These are phyloP conservation scores for Pyronema omphalodes DNA, from an alignment of 495 filamentous ascomycete genomes.

Conservation along the genomic window DNA sequence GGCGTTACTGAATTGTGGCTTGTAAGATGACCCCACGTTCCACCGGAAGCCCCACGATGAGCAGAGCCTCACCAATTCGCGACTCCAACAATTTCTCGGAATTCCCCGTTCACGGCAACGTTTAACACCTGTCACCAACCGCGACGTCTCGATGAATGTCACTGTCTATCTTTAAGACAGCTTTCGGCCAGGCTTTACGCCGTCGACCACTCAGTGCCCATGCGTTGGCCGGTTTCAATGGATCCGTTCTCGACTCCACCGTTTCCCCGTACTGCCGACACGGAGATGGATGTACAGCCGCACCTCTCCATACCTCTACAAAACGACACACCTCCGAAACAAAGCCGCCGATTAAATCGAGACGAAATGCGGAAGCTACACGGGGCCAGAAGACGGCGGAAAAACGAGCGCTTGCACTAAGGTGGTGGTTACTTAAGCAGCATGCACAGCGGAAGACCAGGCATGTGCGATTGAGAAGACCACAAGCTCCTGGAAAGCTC, in stretches of 20 bases:
- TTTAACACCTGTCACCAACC: not conserved
- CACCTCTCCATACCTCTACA: not conserved
- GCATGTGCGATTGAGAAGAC: too few species aligned
- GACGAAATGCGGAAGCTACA: not conserved
- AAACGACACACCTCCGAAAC: not conserved
- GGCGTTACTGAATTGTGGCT: too few species aligned
- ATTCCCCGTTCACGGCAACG: too few species aligned
- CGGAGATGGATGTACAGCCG: not conserved
- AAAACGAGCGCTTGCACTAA: not conserved
- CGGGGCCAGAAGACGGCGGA: not conserved
- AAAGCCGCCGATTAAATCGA: not conserved
- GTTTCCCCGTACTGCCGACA: not conserved
- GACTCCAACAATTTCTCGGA: too few species aligned
- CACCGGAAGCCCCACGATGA: too few species aligned
- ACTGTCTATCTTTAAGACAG: conserved; percentile 17
- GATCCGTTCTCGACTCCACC: not conserved
- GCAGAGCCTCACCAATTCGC: too few species aligned
- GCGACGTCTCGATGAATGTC: conserved; percentile 19
- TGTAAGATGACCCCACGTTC: too few species aligned
- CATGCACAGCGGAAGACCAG: too few species aligned
- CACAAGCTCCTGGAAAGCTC: too few species aligned
- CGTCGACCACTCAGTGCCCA: conserved; percentile 5
- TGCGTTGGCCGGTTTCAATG: not conserved
- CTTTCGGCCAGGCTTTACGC: conserved; percentile 10
- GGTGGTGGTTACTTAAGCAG: too few species aligned